Conservation (phyloP, 176 grass and related monocot species). For the Panicum miliaceum region DNA sequence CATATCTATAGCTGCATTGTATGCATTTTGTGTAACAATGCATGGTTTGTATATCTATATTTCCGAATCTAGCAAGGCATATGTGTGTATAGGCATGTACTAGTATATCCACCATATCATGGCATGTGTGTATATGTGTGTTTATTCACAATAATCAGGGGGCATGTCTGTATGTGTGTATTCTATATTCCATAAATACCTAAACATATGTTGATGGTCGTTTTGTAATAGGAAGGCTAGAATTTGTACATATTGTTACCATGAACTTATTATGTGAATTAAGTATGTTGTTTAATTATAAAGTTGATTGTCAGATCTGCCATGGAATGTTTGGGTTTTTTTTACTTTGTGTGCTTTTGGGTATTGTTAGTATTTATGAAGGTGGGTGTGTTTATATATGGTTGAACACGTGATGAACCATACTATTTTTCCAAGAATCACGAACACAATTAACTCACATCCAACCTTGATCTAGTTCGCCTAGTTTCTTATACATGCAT, state of each 20-base stretch:
- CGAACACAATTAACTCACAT: too few relatives aligned
- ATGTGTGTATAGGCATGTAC: neutral
- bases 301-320: neutral
- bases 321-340: neutral
- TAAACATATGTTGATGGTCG: neutral
- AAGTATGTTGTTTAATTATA: neutral
- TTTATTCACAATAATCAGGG: neutral
- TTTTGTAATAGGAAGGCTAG: neutral
- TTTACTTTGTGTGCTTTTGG: neutral
- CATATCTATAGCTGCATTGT: neutral
- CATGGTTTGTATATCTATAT: neutral
- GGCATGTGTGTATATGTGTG: neutral
- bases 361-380: neutral
- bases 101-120: neutral
- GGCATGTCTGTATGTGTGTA: neutral
- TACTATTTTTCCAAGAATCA: too few relatives aligned
- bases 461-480: too few relatives aligned
- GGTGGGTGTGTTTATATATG: neutral
- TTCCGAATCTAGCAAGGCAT: neutral
- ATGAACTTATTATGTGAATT: neutral
- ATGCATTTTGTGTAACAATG: neutral
- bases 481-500: too few relatives aligned
- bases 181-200: neutral
- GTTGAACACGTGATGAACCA: neutral
- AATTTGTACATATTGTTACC: neutral